phyloP scores from a whole-genome alignment of 1,284 basidiomycete genomes.

The Porphyrellus sp. region DNA sequence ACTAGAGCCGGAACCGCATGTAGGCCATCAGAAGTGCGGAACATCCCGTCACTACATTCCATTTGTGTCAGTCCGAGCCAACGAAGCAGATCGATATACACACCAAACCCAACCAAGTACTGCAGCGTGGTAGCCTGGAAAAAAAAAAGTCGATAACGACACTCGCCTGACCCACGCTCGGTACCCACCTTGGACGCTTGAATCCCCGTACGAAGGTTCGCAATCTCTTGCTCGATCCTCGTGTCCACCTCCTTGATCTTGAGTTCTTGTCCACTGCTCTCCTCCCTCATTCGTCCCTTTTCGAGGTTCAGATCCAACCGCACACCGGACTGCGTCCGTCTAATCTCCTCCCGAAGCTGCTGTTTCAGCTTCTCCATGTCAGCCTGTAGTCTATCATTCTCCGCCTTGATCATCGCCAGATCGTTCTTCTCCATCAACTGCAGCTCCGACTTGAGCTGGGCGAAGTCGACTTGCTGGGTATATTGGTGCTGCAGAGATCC shows the following conservation, averaged over 20 bases:
- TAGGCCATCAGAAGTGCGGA: slow-evolving; percentile 87
- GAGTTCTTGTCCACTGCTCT: slow-evolving; percentile 87
- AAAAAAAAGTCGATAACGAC: slow-evolving; percentile 3
- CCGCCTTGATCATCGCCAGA: slow-evolving; percentile 90
- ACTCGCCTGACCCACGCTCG: background rate
- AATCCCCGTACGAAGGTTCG: slow-evolving; percentile 83
- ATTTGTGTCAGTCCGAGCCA: slow-evolving; percentile 10
- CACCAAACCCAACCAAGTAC: slow-evolving; percentile 81
- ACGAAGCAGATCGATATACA: slow-evolving; percentile 27
- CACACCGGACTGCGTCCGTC: slow-evolving; percentile 91
- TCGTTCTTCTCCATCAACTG: slow-evolving; percentile 98
- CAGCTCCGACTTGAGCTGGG: slow-evolving; percentile 93
- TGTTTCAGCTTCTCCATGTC: slow-evolving; percentile 98
- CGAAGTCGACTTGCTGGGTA: slow-evolving; percentile 96
- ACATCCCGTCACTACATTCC: slow-evolving; percentile 70
- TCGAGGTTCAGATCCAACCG: slow-evolving; percentile 94
- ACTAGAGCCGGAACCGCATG: slow-evolving; percentile 55
- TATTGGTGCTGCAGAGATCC: slow-evolving; percentile 72
- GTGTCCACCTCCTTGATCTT: slow-evolving; percentile 99
- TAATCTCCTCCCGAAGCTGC: slow-evolving; percentile 87
- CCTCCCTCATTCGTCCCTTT: slow-evolving; percentile 94
- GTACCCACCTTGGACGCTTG: slow-evolving; percentile 83
- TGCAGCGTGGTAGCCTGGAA: slow-evolving; percentile 75
- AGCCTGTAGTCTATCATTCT: slow-evolving; percentile 87
- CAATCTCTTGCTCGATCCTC: slow-evolving; percentile 95